Evolutionary conservation across 345 rosid species (phyloP), one percentile per base, ranked within the genome.

Genomic region (Erucastrum elatum): DNA sequence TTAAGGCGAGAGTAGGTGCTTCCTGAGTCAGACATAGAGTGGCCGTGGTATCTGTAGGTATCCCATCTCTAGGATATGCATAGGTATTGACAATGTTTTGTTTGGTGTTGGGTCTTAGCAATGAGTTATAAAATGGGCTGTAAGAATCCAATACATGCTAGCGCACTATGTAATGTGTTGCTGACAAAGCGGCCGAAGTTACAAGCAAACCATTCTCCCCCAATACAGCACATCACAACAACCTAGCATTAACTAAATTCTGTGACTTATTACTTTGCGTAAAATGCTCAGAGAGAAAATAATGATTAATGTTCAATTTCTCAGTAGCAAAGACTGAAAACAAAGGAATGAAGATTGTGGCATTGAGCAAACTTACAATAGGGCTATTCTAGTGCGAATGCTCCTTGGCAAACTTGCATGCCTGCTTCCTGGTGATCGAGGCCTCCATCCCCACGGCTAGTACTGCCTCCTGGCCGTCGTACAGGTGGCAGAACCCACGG

Each of bases 11-110:
- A 33, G 86, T 95, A 93, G 70, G 99, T 95, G 88, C 98, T 93
- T 53, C 99, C 99, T 49, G 98, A 98, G 82, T 95, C 99, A 83
- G 99, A 95, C 98, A 95, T 95, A 29, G 99, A 95, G 89, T 93
- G 99, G 72, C 99, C 98, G 26, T 93, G 99, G 82, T 93, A 95
- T 83, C 98, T 90, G 80, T 95, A 95, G 12, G 99, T 95, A 84
- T 95, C 99, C 98, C 98, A 95, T 95, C 84, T 95, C 99, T 74
- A 95, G 96, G 68, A 93, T 90, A 97, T 93, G 84, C 77, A 29
- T 17, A 73, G 29, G 35, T 30, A n/a, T 15, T 26, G 30, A 61
- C 7, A 75, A 64, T 2, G 30, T 37, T 21, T 51, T 35, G 61
- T 37, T 5, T 80, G 12, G 67, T 63, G 66, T 35, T 13, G 69